These are phyloP conservation scores for Aureobasidium namibiae DNA, from an alignment of 2,329 filamentous ascomycete genomes.

Conservation along the genomic window DNA sequence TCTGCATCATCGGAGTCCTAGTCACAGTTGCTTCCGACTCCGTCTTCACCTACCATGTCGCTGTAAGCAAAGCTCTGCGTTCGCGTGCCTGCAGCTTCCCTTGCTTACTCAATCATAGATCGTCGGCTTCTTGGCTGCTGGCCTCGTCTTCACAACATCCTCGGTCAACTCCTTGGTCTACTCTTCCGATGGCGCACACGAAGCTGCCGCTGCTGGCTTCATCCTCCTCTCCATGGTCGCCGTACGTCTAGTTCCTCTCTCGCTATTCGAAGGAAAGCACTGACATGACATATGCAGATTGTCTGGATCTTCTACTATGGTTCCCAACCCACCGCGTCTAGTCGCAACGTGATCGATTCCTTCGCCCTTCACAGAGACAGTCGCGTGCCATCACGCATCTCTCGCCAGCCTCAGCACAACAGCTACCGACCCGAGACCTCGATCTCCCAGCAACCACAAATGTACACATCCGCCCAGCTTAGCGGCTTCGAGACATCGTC, in stretches of 20 bases:
- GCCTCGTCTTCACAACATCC: conserved; percentile 76
- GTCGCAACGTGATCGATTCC: conserved; percentile 87
- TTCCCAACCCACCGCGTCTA: conserved; percentile 75
- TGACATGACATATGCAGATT: conserved; percentile 48
- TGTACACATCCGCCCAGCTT: conserved; percentile 94
- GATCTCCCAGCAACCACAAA: conserved; percentile 70
- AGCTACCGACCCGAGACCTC: conserved; percentile 75
- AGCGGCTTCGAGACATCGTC: conserved; percentile 96
- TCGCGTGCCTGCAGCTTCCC: neutral
- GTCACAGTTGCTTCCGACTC: conserved; percentile 78
- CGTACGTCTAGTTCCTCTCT: conserved; percentile 48
- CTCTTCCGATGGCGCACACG: conserved; percentile 55
- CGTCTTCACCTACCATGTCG: conserved; percentile 82
- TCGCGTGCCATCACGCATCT: conserved; percentile 52
- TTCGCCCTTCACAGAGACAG: conserved; percentile 86
- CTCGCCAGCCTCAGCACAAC: conserved; percentile 61
- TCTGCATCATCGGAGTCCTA: conserved; percentile 70
- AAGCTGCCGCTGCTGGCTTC: conserved; percentile 86
- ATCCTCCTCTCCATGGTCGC: conserved; percentile 89
- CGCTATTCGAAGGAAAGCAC: neutral
- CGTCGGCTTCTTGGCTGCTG: conserved; percentile 76
- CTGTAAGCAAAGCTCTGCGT: conserved; percentile 41
- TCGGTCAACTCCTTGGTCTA: conserved; percentile 84
- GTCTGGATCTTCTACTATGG: conserved; percentile 99
- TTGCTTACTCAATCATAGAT: conserved; percentile 40